Conservation (phyloP, 768 basidiomycete species). For the Postia placenta region DNA sequence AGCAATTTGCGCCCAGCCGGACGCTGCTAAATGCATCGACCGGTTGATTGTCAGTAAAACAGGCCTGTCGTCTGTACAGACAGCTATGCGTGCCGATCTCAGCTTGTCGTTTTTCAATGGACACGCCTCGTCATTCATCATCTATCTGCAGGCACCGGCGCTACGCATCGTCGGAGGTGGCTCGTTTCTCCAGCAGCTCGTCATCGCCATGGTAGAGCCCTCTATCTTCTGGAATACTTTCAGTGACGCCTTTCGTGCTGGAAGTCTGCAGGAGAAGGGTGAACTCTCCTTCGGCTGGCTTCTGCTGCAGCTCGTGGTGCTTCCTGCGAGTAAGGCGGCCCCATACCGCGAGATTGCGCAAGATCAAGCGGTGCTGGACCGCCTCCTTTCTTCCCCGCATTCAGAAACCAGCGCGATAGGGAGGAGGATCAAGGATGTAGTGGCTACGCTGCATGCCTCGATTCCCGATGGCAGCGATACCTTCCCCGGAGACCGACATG, state of each 20-base stretch:
- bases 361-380: slow-evolving; percentile 23
- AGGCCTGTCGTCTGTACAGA: slow-evolving; percentile 35
- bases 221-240: slow-evolving; percentile 42
- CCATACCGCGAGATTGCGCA: slow-evolving; percentile 35
- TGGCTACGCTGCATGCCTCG: slow-evolving; percentile 22
- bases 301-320: slow-evolving; percentile 40
- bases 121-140: slow-evolving; percentile 28
- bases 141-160: slow-evolving; percentile 31
- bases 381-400: slow-evolving; percentile 19
- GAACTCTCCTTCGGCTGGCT: slow-evolving; percentile 41
- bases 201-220: slow-evolving; percentile 40
- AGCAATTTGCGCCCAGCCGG: slow-evolving; percentile 35
- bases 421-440: slow-evolving; percentile 35
- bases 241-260: slow-evolving; percentile 11
- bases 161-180: slow-evolving; percentile 38
- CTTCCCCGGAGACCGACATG: slow-evolving; percentile 60
- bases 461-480: slow-evolving; percentile 19
- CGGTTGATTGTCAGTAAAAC: slow-evolving; percentile 28
- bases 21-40: slow-evolving; percentile 31
- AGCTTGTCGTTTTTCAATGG: slow-evolving; percentile 37
- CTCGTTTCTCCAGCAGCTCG: slow-evolving; percentile 30
- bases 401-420: slow-evolving; percentile 25
- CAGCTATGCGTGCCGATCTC: slow-evolving; percentile 35
- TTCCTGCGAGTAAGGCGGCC: slow-evolving; percentile 29
- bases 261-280: slow-evolving; percentile 21